Evolutionary conservation across 768 basidiomycete species (phyloP).

Genomic region (Termitomyces sp.): DNA sequence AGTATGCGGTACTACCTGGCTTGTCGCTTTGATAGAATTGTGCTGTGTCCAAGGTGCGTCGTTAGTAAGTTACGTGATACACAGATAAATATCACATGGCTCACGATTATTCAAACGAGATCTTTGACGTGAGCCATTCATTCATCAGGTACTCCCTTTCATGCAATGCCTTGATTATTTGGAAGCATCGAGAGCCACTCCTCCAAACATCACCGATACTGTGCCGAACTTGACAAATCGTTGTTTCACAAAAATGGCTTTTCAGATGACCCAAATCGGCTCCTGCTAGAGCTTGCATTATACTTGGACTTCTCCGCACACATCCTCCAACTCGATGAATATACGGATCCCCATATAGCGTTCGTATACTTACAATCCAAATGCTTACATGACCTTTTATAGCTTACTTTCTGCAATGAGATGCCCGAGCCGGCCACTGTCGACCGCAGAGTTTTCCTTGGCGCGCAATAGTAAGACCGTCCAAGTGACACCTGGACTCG

Average conservation of each 20-base stretch:
- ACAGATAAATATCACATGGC: too few species aligned
- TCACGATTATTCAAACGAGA: too few species aligned
- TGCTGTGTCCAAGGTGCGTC: too few species aligned
- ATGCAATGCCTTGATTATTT: neutral
- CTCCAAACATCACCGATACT: neutral
- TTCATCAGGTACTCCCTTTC: too few species aligned
- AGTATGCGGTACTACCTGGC: too few species aligned
- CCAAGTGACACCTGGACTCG: conserved; percentile 1
- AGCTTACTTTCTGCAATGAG: neutral
- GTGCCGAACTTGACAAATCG: neutral
- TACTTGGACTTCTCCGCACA: neutral
- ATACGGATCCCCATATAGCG: neutral
- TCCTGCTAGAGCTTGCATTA: neutral
- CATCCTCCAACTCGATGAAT: neutral
- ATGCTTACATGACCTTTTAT: neutral
- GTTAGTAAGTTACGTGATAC: too few species aligned
- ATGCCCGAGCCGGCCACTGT: neutral
- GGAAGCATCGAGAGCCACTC: neutral
- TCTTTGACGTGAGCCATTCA: too few species aligned
- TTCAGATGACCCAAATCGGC: neutral
- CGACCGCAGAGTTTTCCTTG: conserved; percentile 1
- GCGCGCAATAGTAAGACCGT: neutral
- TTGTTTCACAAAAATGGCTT: neutral
- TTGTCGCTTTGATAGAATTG: too few species aligned
- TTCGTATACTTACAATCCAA: neutral